Evolutionary conservation across 1,284 basidiomycete species (phyloP), one percentile per base, ranked within the genome.

Genomic region (Cryptococcus maquisensis): DNA sequence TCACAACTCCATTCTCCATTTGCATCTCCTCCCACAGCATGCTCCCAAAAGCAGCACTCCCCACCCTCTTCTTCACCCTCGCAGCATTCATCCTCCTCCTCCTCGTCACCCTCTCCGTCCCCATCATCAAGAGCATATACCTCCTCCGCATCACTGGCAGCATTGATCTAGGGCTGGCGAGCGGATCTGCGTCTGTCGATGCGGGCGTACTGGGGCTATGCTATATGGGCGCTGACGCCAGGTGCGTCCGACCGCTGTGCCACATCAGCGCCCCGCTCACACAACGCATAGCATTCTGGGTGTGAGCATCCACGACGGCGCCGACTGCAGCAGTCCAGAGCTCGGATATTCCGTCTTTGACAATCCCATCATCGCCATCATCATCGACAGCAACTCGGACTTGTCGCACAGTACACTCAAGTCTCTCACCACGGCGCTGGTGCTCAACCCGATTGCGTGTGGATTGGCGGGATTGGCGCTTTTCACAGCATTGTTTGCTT

Each of bases 121-220:
- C 87, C 2, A 85, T 90, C 72, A 83, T 85, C 71, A 85, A 86
- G 69, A 69, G 82, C 35, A 81, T 90, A 43, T 87, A 86, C 71
- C 78, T 90, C 24, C 76, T 90, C 45, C 66, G 78, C 42, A 73
- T 90, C 51, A 37, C 50, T 4, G 39, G 41, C 9, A 32, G 23
- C 9, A 48, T 54, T 4, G 37, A 26, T 28, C 24, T 35, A 18
- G 35, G 36, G 4, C 21, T 39, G 13, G 43, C 35, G 21, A 44
- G 26, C 16, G 39, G 20, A 3, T 15, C 32, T 1, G 16, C 52
- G 4, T 62, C 55, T 7, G 65, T 57, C 21, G 64, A 68, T 49
- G 44, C 67, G 7, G 71, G 71, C 26, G 65, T 73, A 24, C 63
- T 73, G 41, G 71, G 71, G 1, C 52, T 55, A 10, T 73, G 71